phyloP scores from a whole-genome alignment of 1,284 basidiomycete genomes.

The Cutaneotrichosporon mucoides region DNA sequence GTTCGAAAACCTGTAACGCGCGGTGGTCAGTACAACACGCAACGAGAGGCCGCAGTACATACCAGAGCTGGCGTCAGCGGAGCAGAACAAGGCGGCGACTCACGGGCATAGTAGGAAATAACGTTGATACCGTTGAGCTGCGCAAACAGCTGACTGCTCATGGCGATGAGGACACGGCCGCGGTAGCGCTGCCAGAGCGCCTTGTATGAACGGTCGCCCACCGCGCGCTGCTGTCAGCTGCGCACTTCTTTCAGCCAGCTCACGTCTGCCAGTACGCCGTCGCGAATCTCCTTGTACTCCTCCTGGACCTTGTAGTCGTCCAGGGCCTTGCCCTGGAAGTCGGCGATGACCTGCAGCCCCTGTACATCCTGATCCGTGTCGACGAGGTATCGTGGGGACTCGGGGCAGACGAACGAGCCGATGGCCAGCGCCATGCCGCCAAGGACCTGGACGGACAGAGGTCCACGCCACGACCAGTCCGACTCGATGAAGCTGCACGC shows the following conservation, averaged over 20 bases:
- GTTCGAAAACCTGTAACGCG: constrained; percentile 67
- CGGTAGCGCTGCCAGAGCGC: constrained; percentile 87
- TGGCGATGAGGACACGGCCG: constrained; percentile 86
- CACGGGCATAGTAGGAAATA: constrained; percentile 88
- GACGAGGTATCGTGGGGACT: constrained; percentile 90
- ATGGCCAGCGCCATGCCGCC: constrained; percentile 78
- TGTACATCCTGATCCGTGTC: constrained; percentile 81
- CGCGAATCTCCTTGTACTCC: constrained; percentile 91
- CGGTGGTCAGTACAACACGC: constrained; percentile 50
- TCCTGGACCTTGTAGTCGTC: constrained; percentile 67
- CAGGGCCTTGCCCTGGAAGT: constrained; percentile 82
- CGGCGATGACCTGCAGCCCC: constrained; percentile 82
- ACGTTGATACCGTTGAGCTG: constrained; percentile 95
- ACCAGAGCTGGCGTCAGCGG: constrained; percentile 44
- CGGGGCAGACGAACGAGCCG: constrained; percentile 83
- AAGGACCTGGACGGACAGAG: constrained; percentile 79
- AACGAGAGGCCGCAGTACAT: constrained; percentile 10
- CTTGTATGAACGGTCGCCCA: constrained; percentile 75
- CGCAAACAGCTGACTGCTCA: constrained; percentile 94
- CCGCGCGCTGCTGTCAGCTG: constrained; percentile 52
- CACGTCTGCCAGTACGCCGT: constrained; percentile 76
- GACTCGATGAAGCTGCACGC: constrained; percentile 82
- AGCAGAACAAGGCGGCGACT: constrained; percentile 12
- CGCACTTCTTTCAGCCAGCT: constrained; percentile 22
- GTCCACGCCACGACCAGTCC: constrained; percentile 76